These are phyloP conservation scores for cucumber (Cucumis sativus) DNA, from an alignment of 306 rosid genomes.

Conservation along the genomic window DNA sequence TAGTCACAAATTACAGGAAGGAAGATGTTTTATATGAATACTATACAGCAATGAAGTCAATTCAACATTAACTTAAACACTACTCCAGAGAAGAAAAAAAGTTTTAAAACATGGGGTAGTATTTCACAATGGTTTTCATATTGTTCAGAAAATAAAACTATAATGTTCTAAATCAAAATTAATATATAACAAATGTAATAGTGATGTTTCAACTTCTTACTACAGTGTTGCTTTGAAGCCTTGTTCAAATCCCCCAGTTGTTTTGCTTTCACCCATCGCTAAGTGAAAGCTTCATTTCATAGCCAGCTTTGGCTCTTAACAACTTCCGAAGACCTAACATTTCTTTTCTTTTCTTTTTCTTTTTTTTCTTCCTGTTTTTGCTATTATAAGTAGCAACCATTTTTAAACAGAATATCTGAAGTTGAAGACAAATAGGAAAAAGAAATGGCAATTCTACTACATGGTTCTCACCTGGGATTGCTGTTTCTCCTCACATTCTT, in stretches of 20 bases:
- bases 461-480: neutral
- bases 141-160: neutral
- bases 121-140: neutral
- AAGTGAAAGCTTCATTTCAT: neutral
- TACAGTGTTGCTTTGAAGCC: constrained; percentile 4
- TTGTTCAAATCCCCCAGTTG: neutral
- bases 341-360: no score
- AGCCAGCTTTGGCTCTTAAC: neutral
- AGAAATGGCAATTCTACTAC: neutral
- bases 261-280: constrained; percentile 1
- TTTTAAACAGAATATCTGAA: neutral
- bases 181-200: neutral
- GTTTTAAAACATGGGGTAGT: neutral
- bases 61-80: neutral
- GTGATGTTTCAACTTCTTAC: constrained; percentile 7
- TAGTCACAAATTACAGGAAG: neutral
- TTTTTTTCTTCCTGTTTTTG: neutral
- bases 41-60: neutral
- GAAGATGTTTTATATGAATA: neutral
- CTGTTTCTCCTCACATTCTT: neutral
- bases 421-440: neutral
- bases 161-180: neutral
- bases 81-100: neutral
- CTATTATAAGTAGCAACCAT: neutral
- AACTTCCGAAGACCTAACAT: neutral